A percentile compares a stretch with the other conserved stretches of the same genome.
phyloP scores from a whole-genome alignment of 2,329 filamentous ascomycete species.

The Immersiporthe knoxdaviesiana region DNA sequence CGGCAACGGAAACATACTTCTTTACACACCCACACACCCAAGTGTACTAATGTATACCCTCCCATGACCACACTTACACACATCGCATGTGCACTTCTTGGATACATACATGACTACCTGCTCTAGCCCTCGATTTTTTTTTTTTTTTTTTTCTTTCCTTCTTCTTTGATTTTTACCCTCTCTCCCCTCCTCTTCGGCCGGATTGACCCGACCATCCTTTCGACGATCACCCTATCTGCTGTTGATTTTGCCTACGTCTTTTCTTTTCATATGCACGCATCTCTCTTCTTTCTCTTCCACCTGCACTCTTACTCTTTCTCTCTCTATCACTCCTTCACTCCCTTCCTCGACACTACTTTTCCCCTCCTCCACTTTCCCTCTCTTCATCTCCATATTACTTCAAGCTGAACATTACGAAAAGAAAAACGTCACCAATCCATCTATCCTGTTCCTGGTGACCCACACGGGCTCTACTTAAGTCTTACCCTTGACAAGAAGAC shows the following conservation, averaged over 20 bases:
- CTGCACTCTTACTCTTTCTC: background rate
- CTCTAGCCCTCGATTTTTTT: background rate
- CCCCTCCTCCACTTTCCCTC: background rate
- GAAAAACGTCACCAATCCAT: background rate
- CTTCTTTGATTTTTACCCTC: background rate
- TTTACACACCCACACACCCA: slow-evolving; percentile 1
- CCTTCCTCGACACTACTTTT: background rate
- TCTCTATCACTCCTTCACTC: background rate
- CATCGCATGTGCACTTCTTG: slow-evolving; percentile 7
- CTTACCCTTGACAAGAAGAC: slow-evolving; percentile 6
- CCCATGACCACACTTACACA: background rate
- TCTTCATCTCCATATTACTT: background rate
- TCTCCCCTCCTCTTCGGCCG: background rate
- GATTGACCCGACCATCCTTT: background rate
- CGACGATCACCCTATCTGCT: background rate
- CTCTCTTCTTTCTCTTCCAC: background rate
- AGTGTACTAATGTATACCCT: background rate
- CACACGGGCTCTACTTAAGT: slow-evolving; percentile 8
- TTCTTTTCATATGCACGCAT: too few relatives aligned
- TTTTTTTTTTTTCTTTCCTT: background rate
- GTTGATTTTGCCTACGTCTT: slow-evolving; percentile 7
- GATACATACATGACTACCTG: slow-evolving; percentile 5
- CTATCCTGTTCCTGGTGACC: slow-evolving; percentile 7
- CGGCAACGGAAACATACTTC: background rate
- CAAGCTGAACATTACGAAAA: background rate